A percentile compares a stretch with the other conserved stretches of the same genome.
phyloP scores from a whole-genome alignment of 495 filamentous ascomycete species.

The Hamigera avellanea region DNA sequence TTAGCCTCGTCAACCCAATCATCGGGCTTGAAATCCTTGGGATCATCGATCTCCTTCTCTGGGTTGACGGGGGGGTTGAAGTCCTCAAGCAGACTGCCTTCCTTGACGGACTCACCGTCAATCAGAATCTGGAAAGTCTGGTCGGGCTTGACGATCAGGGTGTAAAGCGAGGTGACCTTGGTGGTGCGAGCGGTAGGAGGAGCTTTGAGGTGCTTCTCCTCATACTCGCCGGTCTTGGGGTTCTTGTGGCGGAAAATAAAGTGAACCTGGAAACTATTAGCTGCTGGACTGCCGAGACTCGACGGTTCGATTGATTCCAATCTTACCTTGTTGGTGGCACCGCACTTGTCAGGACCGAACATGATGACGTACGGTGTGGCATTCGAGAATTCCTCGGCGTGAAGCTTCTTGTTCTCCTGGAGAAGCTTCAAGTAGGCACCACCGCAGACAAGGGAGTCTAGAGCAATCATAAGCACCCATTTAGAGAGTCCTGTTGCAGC shows the following conservation, averaged over 20 bases:
- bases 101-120: slow-evolving; percentile 74
- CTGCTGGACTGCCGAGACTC: background rate
- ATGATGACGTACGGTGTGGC: slow-evolving; percentile 96
- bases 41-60: slow-evolving; percentile 89
- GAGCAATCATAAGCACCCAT: slow-evolving; percentile 6
- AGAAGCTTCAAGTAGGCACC: slow-evolving; percentile 99
- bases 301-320: background rate
- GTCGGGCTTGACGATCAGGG: slow-evolving; percentile 88
- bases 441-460: slow-evolving; percentile 93
- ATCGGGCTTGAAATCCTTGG: slow-evolving; percentile 87
- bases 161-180: slow-evolving; percentile 91
- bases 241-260: slow-evolving; percentile 99
- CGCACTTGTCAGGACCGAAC: slow-evolving; percentile 99
- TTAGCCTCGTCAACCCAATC: slow-evolving; percentile 90
- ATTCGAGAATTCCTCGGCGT: slow-evolving; percentile 97
- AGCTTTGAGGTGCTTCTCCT: slow-evolving; percentile 95
- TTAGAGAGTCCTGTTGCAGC: background rate
- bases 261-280: slow-evolving; percentile 55
- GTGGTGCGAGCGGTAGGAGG: slow-evolving; percentile 75
- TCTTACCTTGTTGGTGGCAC: slow-evolving; percentile 90
- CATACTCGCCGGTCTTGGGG: slow-evolving; percentile 98
- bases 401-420: slow-evolving; percentile 92
- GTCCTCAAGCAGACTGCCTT: slow-evolving; percentile 87
- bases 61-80: slow-evolving; percentile 93
- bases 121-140: slow-evolving; percentile 88